Evolutionary conservation across 2,329 filamentous ascomycete genomes (phyloP), one percentile per base, ranked within the genome.

Genomic region (Dothidotthia symphoricarpi): DNA sequence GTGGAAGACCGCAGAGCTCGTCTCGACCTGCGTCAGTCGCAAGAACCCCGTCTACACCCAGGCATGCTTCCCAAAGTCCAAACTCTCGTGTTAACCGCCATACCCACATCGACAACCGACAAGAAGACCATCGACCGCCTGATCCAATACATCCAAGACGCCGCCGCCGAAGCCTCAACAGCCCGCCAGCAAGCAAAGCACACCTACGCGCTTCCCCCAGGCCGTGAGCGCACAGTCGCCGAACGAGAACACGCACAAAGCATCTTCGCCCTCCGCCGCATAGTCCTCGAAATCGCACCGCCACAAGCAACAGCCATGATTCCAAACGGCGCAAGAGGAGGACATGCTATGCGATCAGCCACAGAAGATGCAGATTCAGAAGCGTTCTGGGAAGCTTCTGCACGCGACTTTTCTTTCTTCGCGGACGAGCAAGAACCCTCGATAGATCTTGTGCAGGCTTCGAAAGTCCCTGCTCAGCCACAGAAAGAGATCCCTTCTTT

Each of bases 371-470:
- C 68, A 7, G 80, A 83, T 50, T 76, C 74, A 4, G 79, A 82
- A 53, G 71, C 73, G 3, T 69, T 82, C 9, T 82, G 78, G 79
- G 69, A 73, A 33, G 78, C 78, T 7, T 77, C 78, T 3, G 68
- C 72, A 39, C 69, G 75, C 34, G 80, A 83, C 52, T 83, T 82
- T 45, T 78, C 75, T 17, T 81, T 81, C 60, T 83, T 83, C 41
- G 73, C 69, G 1, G 76, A 78, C 26, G 75, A 75, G 31, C 78
- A 81, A 50, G 19, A 9, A 22, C n/a, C n/a, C n/a, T n/a, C n/a
- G 19, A 22, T 22, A 9, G 19, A 9, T 5, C 5, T 22, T 5
- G 19, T 22, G 19, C 5, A 22, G 19, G 19, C n/a, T n/a, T n/a
- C n/a, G n/a, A n/a, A n/a, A n/a, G n/a, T n/a, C n/a, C n/a, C n/a